Conservation (phyloP, 768 basidiomycete species). For the Polyporus arcularius region DNA sequence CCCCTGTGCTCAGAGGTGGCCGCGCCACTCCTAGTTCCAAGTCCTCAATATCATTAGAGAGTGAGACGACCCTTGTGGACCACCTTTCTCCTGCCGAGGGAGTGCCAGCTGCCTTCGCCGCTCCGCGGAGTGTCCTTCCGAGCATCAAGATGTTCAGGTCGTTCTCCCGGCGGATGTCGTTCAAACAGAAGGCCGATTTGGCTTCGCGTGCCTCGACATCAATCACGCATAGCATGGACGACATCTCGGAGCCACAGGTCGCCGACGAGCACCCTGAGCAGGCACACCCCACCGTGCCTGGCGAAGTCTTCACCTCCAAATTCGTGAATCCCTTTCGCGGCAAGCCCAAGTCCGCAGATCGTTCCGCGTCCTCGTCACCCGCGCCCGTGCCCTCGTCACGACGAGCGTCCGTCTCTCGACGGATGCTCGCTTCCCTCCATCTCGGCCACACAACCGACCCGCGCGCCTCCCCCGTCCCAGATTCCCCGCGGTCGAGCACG, state of each 20-base stretch:
- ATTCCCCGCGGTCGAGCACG: conserved; percentile 16
- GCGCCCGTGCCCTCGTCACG: background rate
- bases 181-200: too few species aligned
- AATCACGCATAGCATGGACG: background rate
- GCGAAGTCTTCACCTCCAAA: conserved; percentile 13
- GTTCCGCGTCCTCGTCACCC: background rate
- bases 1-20: background rate
- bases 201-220: background rate
- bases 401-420: conserved; percentile 1
- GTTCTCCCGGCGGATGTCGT: conserved; percentile 4
- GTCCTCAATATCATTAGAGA: conserved; percentile 1
- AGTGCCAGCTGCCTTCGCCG: too few species aligned
- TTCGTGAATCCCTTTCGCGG: conserved; percentile 21
- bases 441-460: conserved; percentile 1
- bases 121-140: background rate
- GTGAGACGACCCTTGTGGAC: background rate
- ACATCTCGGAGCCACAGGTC: too few species aligned
- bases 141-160: conserved; percentile 12
- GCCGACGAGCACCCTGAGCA: too few species aligned
- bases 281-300: background rate
- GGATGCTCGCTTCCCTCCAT: conserved; percentile 12
- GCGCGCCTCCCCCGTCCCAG: background rate
- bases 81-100: background rate
- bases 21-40: conserved; percentile 8
- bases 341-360: background rate